phyloP scores from a whole-genome alignment of 306 rosid genomes.

The Lathyrus sativus region DNA sequence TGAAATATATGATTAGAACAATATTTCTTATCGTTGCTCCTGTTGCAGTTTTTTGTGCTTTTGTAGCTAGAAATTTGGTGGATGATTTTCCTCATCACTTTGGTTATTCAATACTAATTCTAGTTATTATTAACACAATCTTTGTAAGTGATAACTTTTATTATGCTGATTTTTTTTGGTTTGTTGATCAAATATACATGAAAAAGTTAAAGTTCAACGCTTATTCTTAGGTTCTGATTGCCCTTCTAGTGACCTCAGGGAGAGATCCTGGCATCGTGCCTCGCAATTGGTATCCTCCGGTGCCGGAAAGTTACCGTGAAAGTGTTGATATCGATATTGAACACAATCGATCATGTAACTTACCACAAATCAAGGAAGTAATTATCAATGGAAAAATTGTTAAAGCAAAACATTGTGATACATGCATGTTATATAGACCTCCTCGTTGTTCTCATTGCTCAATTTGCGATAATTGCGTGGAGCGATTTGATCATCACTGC shows the following conservation, averaged over 20 bases:
- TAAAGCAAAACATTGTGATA: conserved; percentile 68
- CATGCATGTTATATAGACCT: conserved; percentile 80
- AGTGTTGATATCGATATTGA: conserved; percentile 43
- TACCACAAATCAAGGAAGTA: conserved; percentile 62
- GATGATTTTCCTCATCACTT: conserved; percentile 28
- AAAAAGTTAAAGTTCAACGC: too few species aligned
- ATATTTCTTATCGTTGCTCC: conserved; percentile 75
- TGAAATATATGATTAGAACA: conserved; percentile 66
- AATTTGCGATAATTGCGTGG: conserved; percentile 76
- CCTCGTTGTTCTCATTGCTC: conserved; percentile 84
- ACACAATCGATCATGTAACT: conserved; percentile 36
- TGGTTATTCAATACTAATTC: background rate
- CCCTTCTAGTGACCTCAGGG: conserved; percentile 71
- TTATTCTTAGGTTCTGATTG: conserved; percentile 59
- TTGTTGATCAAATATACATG: too few species aligned
- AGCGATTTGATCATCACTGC: conserved; percentile 90
- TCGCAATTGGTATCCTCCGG: conserved; percentile 60
- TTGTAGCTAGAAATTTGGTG: conserved; percentile 9
- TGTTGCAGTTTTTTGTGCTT: conserved; percentile 34
- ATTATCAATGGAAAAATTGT: conserved; percentile 54
- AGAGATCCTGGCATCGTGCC: conserved; percentile 88
- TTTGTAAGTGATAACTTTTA: conserved; percentile 1
- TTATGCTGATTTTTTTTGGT: too few species aligned
- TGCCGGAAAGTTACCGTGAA: conserved; percentile 44
- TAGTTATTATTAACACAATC: conserved; percentile 12